Evolutionary conservation across 306 rosid species (phyloP).

Genomic region (Hippophae rhamnoides): DNA sequence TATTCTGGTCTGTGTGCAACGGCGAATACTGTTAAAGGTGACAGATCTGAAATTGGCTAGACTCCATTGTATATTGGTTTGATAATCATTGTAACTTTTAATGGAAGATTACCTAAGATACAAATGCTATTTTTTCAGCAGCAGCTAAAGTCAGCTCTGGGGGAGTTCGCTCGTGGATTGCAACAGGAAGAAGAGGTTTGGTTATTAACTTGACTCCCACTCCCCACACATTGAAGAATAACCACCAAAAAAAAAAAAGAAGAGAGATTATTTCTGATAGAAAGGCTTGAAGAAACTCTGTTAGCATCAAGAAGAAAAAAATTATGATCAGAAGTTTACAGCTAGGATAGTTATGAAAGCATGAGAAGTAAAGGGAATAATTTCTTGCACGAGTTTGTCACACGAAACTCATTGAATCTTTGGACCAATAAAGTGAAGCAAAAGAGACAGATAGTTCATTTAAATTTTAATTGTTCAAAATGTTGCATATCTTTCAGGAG

Average conservation of each 20-base stretch:
- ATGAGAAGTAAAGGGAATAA: background rate
- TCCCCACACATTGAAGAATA: background rate
- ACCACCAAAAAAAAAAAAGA: background rate
- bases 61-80: slow-evolving; percentile 1
- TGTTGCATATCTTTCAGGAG: slow-evolving; percentile 29
- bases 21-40: slow-evolving; percentile 42
- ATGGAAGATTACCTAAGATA: slow-evolving; percentile 5
- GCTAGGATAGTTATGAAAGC: background rate
- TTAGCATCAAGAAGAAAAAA: background rate
- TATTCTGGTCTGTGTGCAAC: slow-evolving; percentile 75
- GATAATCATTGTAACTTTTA: slow-evolving; percentile 3
- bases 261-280: background rate
- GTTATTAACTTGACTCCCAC: background rate
- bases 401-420: no score
- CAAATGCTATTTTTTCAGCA: slow-evolving; percentile 23
- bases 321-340: background rate
- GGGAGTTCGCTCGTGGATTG: slow-evolving; percentile 79
- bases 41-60: slow-evolving; percentile 1
- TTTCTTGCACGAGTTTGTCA: background rate
- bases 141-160: slow-evolving; percentile 34
- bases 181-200: slow-evolving; percentile 62
- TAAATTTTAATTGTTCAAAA: background rate
- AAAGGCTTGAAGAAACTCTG: background rate
- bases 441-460: background rate
- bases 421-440: no score